These are phyloP conservation scores for Neoascochyta sp. DNA, from an alignment of 2,329 filamentous ascomycete species.

Conservation along the genomic window DNA sequence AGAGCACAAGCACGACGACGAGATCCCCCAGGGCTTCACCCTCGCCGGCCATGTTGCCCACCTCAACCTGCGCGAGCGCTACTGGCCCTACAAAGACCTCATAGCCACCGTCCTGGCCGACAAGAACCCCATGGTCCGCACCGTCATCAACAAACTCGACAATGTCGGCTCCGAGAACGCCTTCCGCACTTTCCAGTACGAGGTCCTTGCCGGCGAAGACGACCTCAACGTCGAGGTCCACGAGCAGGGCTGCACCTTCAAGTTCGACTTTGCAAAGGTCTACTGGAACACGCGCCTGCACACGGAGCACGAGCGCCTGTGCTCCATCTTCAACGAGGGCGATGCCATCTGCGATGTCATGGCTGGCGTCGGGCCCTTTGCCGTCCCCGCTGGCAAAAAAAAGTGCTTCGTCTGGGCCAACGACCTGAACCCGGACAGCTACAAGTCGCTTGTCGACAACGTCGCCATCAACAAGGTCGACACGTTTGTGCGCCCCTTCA, in stretches of 20 bases:
- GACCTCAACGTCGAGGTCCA: slow-evolving; percentile 79
- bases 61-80: slow-evolving; percentile 80
- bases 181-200: slow-evolving; percentile 90
- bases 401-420: slow-evolving; percentile 94
- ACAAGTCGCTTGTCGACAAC: slow-evolving; percentile 65
- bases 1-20: slow-evolving; percentile 70
- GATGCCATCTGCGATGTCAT: slow-evolving; percentile 95
- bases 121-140: slow-evolving; percentile 78
- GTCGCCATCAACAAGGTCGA: slow-evolving; percentile 74
- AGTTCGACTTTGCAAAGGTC: slow-evolving; percentile 91
- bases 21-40: slow-evolving; percentile 82
- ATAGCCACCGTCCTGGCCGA: slow-evolving; percentile 84
- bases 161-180: slow-evolving; percentile 80
- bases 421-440: slow-evolving; percentile 91
- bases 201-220: slow-evolving; percentile 76
- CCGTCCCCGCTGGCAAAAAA: slow-evolving; percentile 84
- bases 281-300: slow-evolving; percentile 97
- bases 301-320: slow-evolving; percentile 79
- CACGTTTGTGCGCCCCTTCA: slow-evolving; percentile 70
- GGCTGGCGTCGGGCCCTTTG: slow-evolving; percentile 95
- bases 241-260: slow-evolving; percentile 81
- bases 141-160: slow-evolving; percentile 94
- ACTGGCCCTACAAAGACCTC: slow-evolving; percentile 78
- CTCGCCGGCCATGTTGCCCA: slow-evolving; percentile 92
- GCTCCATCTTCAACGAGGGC: slow-evolving; percentile 71